Base-by-base conservation (phyloP, 176 grass and related monocot species). In the Zea mays region DNA sequence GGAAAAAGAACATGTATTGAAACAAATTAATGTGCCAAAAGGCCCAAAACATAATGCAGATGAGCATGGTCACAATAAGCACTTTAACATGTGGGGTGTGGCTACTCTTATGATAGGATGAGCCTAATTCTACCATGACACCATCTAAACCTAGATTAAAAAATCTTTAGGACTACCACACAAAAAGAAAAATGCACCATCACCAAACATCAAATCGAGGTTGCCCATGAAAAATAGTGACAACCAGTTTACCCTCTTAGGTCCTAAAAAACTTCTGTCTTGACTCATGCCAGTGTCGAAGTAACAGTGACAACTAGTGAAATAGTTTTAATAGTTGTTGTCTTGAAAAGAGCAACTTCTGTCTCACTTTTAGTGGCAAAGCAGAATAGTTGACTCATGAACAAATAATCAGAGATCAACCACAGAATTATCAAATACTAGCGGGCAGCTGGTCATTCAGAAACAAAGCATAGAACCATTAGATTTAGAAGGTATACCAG, bases 21-120 rank as follows among this genome's bases (percentile, higher is more conserved):
- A 76, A 66, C 38, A 84, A 27, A 81, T 65, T 5, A 37, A 55
- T 45, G 3, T 51, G 35, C 5, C 27, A 50, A 87, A 75, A 54
- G 7, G 19, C n/a, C 5, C 38, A 50, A 84, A 79, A 54, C 17
- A 41, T 73, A 79, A 5, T n/a, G 15, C 2, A 35, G 4, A 57
- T 27, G 27, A 27, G 27, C 27, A 27, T 27, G 27, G 27, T 27
- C 27, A 27, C 27, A 27, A 27, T 27, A 27, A 27, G 27, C 27
- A 27, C 27, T 27, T 27, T 27, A 27, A 27, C 27, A 27, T 27
- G 27, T 27, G 27, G 27, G 27, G 27, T 27, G 27, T 27, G 27
- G 27, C 27, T 27, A 27, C 27, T 27, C 27, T 27, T 27, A 27
- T 27, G 27, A 27, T 27, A 27, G 27, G 27, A 27, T 27, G 27